phyloP scores from a whole-genome alignment of 257 asterid genomes.

The Ligustrum vulgare region DNA sequence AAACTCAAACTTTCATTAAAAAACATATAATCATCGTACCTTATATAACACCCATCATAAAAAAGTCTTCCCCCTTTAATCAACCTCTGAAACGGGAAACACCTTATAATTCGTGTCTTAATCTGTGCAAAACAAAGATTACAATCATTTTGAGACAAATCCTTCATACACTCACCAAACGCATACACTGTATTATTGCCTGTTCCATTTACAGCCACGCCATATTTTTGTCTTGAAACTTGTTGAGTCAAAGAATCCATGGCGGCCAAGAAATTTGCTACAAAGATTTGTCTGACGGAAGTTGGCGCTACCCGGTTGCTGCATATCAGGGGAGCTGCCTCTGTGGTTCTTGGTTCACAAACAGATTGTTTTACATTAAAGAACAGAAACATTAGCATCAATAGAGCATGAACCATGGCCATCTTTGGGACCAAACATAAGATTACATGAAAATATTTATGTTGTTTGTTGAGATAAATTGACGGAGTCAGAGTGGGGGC shows the following conservation, averaged over 20 bases:
- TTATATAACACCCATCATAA: constrained; percentile 62
- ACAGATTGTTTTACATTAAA: constrained; percentile 18
- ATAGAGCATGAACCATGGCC: constrained; percentile 9
- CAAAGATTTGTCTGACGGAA: constrained; percentile 43
- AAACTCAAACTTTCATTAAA: constrained; percentile 56
- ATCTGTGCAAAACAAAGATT: constrained; percentile 61
- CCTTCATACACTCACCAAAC: constrained; percentile 66
- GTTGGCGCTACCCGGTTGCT: constrained; percentile 41
- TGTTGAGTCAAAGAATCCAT: constrained; percentile 47
- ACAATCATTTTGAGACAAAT: constrained; percentile 59
- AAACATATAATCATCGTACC: constrained; percentile 61
- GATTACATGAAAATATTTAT: not conserved
- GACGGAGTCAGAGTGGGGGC: no score
- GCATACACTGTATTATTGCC: constrained; percentile 58
- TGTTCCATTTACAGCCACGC: constrained; percentile 43
- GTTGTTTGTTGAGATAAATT: not conserved
- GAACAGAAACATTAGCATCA: constrained; percentile 14
- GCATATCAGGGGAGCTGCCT: constrained; percentile 53
- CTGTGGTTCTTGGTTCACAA: constrained; percentile 57
- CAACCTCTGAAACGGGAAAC: constrained; percentile 55
- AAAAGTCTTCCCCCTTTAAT: constrained; percentile 47
- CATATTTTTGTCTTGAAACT: constrained; percentile 35
- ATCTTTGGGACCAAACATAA: constrained; percentile 8
- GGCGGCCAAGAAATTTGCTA: constrained; percentile 48
- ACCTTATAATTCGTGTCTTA: constrained; percentile 46